These are phyloP conservation scores for Hericium rajendrae DNA, from an alignment of 768 basidiomycete species.

Conservation along the genomic window DNA sequence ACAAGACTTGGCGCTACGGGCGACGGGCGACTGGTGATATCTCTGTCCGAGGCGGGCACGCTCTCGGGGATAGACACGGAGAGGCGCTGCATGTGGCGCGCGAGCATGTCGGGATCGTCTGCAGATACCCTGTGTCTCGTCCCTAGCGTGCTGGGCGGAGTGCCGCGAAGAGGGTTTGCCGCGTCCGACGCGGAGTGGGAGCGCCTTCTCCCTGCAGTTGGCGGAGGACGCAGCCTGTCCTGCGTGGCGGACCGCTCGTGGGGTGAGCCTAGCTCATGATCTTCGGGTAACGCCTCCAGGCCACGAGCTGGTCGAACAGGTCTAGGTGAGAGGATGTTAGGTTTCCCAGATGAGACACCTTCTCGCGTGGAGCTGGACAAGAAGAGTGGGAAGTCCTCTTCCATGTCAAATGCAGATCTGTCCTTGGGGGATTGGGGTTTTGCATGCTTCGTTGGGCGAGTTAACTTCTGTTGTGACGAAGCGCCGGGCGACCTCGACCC, in stretches of 20 bases:
- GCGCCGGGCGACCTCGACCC: neutral
- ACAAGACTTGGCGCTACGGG: constrained; percentile 4
- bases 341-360: constrained; percentile 7
- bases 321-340: constrained; percentile 10
- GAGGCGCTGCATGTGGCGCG: neutral
- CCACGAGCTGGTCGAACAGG: neutral
- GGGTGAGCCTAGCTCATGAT: constrained; percentile 27
- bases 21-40: neutral
- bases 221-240: neutral
- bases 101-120: neutral
- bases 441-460: neutral
- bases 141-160: no score
- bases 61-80: neutral
- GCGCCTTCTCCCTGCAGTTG: constrained; percentile 14
- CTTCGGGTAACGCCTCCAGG: constrained; percentile 46
- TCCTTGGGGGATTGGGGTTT: neutral
- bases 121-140: no score
- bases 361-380: constrained; percentile 9
- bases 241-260: constrained; percentile 4
- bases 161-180: neutral
- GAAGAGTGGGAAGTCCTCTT: constrained; percentile 14
- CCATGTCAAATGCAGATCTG: constrained; percentile 6
- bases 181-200: constrained; percentile 14
- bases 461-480: neutral
- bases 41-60: neutral